A percentile compares a stretch with the other conserved stretches of the same genome.
phyloP scores from a whole-genome alignment of 2,329 filamentous ascomycete genomes.

The Myriosclerotinia curreyana region DNA sequence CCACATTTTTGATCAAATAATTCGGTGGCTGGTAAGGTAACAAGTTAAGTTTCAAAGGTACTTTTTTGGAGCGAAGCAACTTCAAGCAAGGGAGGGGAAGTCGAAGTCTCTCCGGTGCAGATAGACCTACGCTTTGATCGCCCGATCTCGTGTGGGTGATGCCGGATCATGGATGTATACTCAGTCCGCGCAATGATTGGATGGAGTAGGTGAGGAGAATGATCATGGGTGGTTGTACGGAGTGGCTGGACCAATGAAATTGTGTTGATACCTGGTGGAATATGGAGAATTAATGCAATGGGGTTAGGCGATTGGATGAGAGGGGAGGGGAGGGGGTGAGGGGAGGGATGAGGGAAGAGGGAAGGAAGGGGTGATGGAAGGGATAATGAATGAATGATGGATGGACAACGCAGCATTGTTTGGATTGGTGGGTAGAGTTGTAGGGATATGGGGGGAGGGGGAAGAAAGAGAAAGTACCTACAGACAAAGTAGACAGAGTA shows the following conservation, averaged over 20 bases:
- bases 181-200: background rate
- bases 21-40: slow-evolving; percentile 10
- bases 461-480: no score
- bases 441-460: no score
- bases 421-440: slow-evolving; percentile 1
- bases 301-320: background rate
- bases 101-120: background rate
- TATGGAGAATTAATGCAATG: background rate
- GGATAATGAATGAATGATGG: background rate
- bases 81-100: slow-evolving; percentile 13
- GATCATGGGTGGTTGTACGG: background rate
- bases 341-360: background rate
- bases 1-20: background rate
- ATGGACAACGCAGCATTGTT: slow-evolving; percentile 12
- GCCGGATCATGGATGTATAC: background rate
- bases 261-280: no score
- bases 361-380: background rate
- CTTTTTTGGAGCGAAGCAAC: background rate
- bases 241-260: slow-evolving; percentile 4
- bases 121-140: slow-evolving; percentile 8
- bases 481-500: no score
- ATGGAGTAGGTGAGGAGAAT: background rate
- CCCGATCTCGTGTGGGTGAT: slow-evolving; percentile 10
- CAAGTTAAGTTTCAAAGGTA: background rate
- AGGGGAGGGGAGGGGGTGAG: background rate